These are phyloP conservation scores for Pterocarpus macrocarpus DNA, from an alignment of 306 rosid species.

Conservation along the genomic window DNA sequence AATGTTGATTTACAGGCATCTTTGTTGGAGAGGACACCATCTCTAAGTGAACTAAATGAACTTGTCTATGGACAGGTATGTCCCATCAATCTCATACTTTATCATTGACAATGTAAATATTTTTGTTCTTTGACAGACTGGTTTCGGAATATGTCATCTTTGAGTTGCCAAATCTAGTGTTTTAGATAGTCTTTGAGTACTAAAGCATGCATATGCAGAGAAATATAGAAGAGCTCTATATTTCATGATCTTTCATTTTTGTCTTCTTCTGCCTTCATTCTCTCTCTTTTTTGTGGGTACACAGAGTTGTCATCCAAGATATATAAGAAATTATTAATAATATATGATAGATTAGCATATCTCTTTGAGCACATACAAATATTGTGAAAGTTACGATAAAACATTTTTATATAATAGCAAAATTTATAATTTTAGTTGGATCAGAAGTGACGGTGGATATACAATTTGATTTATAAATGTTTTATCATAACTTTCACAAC, in stretches of 20 bases:
- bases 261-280: no score
- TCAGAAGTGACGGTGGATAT: no score
- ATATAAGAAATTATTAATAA: not conserved
- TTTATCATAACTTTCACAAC: no score
- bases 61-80: constrained; percentile 95
- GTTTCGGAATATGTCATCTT: constrained; percentile 34
- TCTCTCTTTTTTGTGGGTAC: no score
- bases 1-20: constrained; percentile 72
- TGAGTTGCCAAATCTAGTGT: constrained; percentile 26
- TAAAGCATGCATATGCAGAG: constrained; percentile 5
- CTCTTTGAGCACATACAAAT: no score
- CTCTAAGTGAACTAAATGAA: constrained; percentile 90
- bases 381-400: no score
- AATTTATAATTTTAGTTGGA: no score
- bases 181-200: constrained; percentile 27
- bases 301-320: not conserved
- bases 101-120: constrained; percentile 3
- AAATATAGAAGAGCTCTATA: constrained; percentile 5
- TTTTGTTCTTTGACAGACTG: constrained; percentile 19
- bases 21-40: constrained; percentile 91
- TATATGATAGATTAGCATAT: no score
- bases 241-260: constrained; percentile 35
- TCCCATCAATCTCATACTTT: constrained; percentile 28
- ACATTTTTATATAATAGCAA: no score
- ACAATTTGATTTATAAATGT: no score